A percentile compares a stretch with the other conserved stretches of the same genome.
These are phyloP conservation scores for Stropharia rugosoannulata DNA, from an alignment of 768 basidiomycete species.

Conservation along the genomic window DNA sequence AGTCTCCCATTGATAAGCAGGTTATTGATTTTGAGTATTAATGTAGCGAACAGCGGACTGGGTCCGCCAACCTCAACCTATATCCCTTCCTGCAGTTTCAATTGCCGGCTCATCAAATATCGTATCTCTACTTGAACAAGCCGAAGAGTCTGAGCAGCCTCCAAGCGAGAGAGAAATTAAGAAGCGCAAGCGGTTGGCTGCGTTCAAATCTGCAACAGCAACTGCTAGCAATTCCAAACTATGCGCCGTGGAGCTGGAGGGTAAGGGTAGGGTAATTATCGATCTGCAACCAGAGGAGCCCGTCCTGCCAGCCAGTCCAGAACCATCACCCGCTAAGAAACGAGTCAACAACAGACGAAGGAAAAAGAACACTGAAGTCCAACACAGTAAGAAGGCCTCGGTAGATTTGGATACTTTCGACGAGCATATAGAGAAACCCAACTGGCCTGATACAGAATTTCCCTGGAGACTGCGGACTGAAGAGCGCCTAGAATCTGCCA, in stretches of 20 bases:
- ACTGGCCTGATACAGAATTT: conserved; percentile 80
- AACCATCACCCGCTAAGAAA: conserved; percentile 37
- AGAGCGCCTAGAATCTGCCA: conserved; percentile 49
- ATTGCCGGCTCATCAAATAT: conserved; percentile 42
- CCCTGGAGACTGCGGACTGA: conserved; percentile 72
- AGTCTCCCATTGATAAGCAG: background rate
- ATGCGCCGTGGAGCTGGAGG: conserved; percentile 64
- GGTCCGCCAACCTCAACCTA: conserved; percentile 55
- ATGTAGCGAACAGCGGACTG: conserved; percentile 58
- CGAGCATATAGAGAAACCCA: conserved; percentile 47
- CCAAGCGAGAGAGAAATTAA: conserved; percentile 60
- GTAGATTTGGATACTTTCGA: conserved; percentile 24
- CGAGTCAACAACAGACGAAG: conserved; percentile 40
- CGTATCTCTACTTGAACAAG: conserved; percentile 38
- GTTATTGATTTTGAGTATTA: conserved; percentile 12
- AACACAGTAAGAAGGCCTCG: conserved; percentile 29
- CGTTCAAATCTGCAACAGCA: conserved; percentile 53
- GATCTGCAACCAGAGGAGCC: conserved; percentile 47
- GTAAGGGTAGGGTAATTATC: conserved; percentile 69
- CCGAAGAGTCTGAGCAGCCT: conserved; percentile 28
- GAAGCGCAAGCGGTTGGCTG: conserved; percentile 67
- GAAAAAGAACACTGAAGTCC: conserved; percentile 45
- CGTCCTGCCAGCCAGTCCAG: conserved; percentile 23
- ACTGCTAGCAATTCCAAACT: conserved; percentile 40
- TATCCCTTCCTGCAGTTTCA: conserved; percentile 38